Base-by-base conservation (phyloP, 768 basidiomycete species). In the Gloeopeniophorella convolvens region DNA sequence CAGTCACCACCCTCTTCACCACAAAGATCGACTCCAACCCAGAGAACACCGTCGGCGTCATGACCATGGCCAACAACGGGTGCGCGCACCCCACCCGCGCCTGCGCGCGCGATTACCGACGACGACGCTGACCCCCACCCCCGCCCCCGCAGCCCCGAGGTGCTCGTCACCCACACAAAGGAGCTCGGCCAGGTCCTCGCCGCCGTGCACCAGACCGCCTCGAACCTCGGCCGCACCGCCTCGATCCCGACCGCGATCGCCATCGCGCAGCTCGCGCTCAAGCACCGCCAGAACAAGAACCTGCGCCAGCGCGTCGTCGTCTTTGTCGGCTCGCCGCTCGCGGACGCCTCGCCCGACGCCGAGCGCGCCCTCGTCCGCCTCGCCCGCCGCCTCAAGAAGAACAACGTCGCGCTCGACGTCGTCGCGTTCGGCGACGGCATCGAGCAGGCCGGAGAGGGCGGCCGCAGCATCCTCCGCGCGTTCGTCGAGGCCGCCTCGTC, bases 41-140 rank as follows among this genome's bases (percentile, higher is more conserved):
- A 15, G 96, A 99, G 71, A 97, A 89, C 69, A 92, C 92, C 10
- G 94, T 97, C 34, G 96, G 96, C 4, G 72, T 97, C 34, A 96
- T 99, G 94, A 90, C 91, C 24, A 95, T 95, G 91, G 95, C 92
- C 12, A 89, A 91, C 48, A 96, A 96, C 68, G 85, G 86, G 95
- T 95, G 62, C 66, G 79, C 63, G 13, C 56, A 23, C 23, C 7
- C 15, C 13, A 3, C 21, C 6, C 31, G 32, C 31, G 28, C n/a
- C 26, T n/a, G n/a, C n/a, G n/a, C n/a, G n/a, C n/a, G n/a, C n/a
- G n/a, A n/a, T n/a, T n/a, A n/a, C n/a, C n/a, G n/a, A n/a, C n/a
- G n/a, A n/a, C n/a, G n/a, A n/a, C n/a, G n/a, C n/a, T n/a, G n/a
- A 27, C 41, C 20, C 16, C 18, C 23, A 31, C 27, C 13, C 21